Conservation (phyloP, 495 filamentous ascomycete species). For the Poronia punctata region DNA sequence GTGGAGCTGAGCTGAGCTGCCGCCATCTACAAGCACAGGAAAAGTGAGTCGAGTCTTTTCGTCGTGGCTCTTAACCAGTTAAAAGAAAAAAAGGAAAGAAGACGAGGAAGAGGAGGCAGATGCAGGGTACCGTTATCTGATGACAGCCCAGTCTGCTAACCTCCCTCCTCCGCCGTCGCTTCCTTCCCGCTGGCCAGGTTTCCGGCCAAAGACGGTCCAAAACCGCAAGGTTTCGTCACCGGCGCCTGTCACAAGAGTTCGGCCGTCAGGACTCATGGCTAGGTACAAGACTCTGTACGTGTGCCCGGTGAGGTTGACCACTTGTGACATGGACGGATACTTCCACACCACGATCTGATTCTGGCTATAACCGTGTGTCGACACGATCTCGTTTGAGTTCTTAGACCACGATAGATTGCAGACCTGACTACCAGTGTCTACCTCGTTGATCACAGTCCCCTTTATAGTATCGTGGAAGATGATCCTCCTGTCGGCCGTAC, state of each 20-base stretch:
- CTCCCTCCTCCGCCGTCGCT: conserved; percentile 47
- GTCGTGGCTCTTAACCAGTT: no score
- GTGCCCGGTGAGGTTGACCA: conserved; percentile 89
- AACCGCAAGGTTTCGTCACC: conserved; percentile 94
- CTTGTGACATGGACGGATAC: conserved; percentile 94
- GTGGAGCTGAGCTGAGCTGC: no score
- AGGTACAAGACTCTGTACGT: conserved; percentile 94
- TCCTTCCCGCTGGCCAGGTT: conserved; percentile 50
- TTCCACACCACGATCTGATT: conserved; percentile 99
- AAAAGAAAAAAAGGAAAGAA: conserved; percentile 26
- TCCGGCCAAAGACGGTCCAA: conserved; percentile 83
- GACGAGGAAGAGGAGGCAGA: neutral
- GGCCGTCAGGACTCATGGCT: conserved; percentile 93
- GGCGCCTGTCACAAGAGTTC: conserved; percentile 89
- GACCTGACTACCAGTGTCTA: conserved; percentile 94
- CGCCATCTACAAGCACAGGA: no score
- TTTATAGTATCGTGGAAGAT: conserved; percentile 95
- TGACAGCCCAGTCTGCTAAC: conserved; percentile 63
- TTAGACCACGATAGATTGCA: conserved; percentile 95
- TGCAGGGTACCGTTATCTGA: conserved; percentile 40
- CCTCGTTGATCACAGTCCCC: conserved; percentile 67
- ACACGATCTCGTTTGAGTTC: conserved; percentile 94
- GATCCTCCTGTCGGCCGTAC: conserved; percentile 90
- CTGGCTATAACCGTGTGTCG: conserved; percentile 94
- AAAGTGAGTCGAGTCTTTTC: no score